These are phyloP conservation scores for Salix arbutifolia DNA, from an alignment of 345 rosid genomes.

Conservation along the genomic window DNA sequence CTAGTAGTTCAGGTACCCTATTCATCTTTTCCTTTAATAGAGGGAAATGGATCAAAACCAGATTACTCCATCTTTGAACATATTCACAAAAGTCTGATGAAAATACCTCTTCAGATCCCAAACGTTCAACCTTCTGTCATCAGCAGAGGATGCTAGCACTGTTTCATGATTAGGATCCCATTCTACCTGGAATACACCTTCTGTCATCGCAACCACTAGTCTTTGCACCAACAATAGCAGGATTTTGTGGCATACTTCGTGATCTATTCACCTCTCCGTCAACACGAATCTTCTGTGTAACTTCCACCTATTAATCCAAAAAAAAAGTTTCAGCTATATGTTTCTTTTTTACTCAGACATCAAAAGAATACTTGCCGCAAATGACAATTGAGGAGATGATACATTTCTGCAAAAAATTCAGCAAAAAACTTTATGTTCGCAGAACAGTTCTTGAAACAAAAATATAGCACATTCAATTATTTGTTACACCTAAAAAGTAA, in stretches of 20 bases:
- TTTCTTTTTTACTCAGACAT: background rate
- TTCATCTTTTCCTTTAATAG: background rate
- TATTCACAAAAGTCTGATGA: background rate
- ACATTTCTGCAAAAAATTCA: no score
- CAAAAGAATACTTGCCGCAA: no score
- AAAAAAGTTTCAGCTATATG: background rate
- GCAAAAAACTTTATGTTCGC: background rate
- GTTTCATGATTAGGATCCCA: conserved; percentile 98
- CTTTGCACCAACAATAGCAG: conserved; percentile 63
- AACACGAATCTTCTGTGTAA: conserved; percentile 64
- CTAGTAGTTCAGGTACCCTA: background rate
- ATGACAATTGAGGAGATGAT: background rate
- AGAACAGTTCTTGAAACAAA: background rate
- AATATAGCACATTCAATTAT: background rate
- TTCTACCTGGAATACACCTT: conserved; percentile 91
- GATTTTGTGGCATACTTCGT: conserved; percentile 82
- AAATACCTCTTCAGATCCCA: conserved; percentile 92
- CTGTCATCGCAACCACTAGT: conserved; percentile 71
- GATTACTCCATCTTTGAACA: background rate
- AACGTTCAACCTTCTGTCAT: conserved; percentile 84
- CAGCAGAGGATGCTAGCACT: conserved; percentile 86
- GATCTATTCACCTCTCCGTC: conserved; percentile 97
- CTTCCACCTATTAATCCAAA: conserved; percentile 52
- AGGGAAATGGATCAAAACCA: background rate
- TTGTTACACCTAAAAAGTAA: background rate